Evolutionary conservation across 345 rosid species (phyloP).

Genomic region (Sisymbrium irio): DNA sequence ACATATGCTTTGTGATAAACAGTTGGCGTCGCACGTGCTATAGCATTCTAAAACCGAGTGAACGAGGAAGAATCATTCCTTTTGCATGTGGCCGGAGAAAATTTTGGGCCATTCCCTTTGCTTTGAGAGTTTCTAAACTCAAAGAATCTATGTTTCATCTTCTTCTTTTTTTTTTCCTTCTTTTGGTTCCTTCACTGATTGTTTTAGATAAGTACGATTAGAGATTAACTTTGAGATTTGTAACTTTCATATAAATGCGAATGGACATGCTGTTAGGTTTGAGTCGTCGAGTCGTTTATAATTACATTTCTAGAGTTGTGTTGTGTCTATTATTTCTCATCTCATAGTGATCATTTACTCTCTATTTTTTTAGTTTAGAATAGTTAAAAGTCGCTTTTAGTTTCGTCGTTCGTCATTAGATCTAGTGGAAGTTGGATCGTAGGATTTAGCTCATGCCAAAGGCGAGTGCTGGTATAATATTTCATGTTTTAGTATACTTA

Average conservation of each 20-base stretch:
- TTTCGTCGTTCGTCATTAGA: constrained; percentile 19
- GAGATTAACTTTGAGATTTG: not conserved
- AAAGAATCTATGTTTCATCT: constrained; percentile 20
- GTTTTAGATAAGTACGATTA: not conserved
- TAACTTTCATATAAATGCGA: not conserved
- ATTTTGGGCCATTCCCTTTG: constrained; percentile 17
- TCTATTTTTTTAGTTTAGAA: not conserved
- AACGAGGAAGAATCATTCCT: constrained; percentile 27
- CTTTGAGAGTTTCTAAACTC: constrained; percentile 32
- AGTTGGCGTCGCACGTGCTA: constrained; percentile 36
- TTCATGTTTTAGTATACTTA: not conserved
- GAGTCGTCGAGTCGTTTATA: not conserved
- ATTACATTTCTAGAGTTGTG: not conserved
- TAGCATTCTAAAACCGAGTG: constrained; percentile 23
- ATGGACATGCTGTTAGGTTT: not conserved
- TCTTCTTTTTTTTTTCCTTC: not conserved
- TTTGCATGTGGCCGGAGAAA: constrained; percentile 28
- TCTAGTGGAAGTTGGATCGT: constrained; percentile 19
- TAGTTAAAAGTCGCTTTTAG: not conserved
- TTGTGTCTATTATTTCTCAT: not conserved
- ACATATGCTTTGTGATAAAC: constrained; percentile 13
- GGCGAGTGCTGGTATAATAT: not conserved
- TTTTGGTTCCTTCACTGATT: not conserved
- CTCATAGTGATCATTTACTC: not conserved
- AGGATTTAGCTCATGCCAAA: constrained; percentile 16